Evolutionary conservation across 108 stramenopile genomes (phyloP).

Genomic region (Nannochloropsis granulata): DNA sequence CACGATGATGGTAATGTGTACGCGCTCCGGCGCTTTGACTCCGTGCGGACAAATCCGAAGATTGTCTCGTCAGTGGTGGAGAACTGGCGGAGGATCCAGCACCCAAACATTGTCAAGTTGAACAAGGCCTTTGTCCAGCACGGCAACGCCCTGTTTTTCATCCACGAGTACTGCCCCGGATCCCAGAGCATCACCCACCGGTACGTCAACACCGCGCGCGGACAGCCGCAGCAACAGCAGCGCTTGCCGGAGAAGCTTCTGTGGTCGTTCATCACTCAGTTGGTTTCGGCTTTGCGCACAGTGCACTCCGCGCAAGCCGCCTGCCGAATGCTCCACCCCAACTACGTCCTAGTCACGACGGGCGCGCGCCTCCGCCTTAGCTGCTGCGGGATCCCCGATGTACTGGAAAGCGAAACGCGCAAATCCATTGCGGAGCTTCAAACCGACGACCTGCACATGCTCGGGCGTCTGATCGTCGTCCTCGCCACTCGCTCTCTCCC

Average conservation of each 20-base stretch:
- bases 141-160: slow-evolving; percentile 64
- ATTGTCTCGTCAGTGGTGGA: slow-evolving; percentile 47
- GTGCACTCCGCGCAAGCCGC: slow-evolving; percentile 61
- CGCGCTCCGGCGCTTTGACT: slow-evolving; percentile 67
- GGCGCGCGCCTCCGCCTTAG: slow-evolving; percentile 51
- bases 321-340: background rate
- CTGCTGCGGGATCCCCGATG: slow-evolving; percentile 63
- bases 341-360: slow-evolving; percentile 22
- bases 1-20: slow-evolving; percentile 47
- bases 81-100: slow-evolving; percentile 26
- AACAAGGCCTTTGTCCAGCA: slow-evolving; percentile 59
- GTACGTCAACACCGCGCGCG: slow-evolving; percentile 35
- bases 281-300: slow-evolving; percentile 52
- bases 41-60: slow-evolving; percentile 53
- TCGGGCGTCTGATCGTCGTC: slow-evolving; percentile 63
- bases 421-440: slow-evolving; percentile 54
- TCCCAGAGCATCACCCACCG: slow-evolving; percentile 52
- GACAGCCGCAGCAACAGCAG: slow-evolving; percentile 4
- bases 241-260: slow-evolving; percentile 53
- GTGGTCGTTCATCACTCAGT: slow-evolving; percentile 68
- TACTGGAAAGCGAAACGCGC: slow-evolving; percentile 69
- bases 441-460: slow-evolving; percentile 53
- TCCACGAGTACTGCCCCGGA: slow-evolving; percentile 64
- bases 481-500: slow-evolving; percentile 60
- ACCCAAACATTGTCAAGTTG: slow-evolving; percentile 53